Evolutionary conservation across 257 asterid species (phyloP).

Genomic region (Solanum sitiens): DNA sequence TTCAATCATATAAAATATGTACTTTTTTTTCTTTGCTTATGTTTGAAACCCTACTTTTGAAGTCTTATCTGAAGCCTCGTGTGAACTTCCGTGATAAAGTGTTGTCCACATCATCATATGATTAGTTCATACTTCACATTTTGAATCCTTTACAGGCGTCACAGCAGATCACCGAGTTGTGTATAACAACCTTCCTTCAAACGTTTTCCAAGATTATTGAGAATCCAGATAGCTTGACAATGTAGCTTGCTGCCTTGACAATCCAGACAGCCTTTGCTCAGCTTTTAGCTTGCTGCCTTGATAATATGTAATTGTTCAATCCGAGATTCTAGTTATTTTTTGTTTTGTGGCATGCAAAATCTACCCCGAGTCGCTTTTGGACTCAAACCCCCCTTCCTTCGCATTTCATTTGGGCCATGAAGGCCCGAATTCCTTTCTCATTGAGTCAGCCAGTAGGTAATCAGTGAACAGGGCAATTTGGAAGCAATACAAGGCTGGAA

Average conservation of each 20-base stretch:
- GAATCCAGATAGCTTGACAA: conserved; percentile 69
- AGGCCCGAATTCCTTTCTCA: too few relatives aligned
- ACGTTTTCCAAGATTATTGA: conserved; percentile 65
- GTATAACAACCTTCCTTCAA: conserved; percentile 70
- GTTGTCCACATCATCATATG: not conserved
- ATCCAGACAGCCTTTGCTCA: too few relatives aligned
- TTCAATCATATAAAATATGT: not conserved
- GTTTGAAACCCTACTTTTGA: not conserved
- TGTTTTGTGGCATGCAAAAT: too few relatives aligned
- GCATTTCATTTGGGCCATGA: too few relatives aligned
- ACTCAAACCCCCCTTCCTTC: too few relatives aligned
- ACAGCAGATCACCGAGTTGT: conserved; percentile 81
- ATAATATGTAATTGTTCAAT: too few relatives aligned
- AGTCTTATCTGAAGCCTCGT: not conserved
- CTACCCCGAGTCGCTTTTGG: too few relatives aligned
- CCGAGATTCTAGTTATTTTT: too few relatives aligned
- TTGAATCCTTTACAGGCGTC: conserved; percentile 35
- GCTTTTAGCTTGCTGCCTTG: too few relatives aligned
- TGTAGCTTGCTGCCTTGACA: conserved; percentile 20
- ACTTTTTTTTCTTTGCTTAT: not conserved
- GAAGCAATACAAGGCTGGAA: too few relatives aligned
- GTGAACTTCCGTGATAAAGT: not conserved
- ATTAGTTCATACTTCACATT: not conserved
- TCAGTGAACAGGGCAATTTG: too few relatives aligned
- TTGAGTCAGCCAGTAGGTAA: too few relatives aligned